Conservation (phyloP, 495 filamentous ascomycete genomes). For the Penicillium bialowiezense region DNA sequence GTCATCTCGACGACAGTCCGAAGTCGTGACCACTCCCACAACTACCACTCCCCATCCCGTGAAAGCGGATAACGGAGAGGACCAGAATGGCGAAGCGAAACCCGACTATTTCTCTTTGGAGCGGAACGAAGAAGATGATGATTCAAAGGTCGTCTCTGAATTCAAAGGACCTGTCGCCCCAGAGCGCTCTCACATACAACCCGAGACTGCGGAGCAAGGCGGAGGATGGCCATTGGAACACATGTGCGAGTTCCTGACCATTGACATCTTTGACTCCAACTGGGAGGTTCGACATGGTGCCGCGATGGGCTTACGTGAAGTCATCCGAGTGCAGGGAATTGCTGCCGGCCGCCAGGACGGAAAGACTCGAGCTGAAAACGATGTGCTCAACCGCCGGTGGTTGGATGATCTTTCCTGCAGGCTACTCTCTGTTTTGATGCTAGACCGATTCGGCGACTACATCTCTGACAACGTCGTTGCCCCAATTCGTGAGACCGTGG, state of each 20-base stretch:
- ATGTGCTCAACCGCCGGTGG: constrained; percentile 76
- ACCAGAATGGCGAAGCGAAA: constrained; percentile 45
- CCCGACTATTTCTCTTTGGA: constrained; percentile 87
- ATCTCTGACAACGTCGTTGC: constrained; percentile 96
- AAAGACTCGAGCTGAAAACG: constrained; percentile 70
- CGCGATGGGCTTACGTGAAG: constrained; percentile 90
- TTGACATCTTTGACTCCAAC: constrained; percentile 88
- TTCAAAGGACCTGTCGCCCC: constrained; percentile 77
- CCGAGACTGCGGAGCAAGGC: constrained; percentile 71
- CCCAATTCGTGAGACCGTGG: constrained; percentile 92
- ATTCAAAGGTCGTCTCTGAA: constrained; percentile 88
- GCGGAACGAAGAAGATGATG: constrained; percentile 72
- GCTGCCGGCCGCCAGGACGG: constrained; percentile 81
- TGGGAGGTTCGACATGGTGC: constrained; percentile 99
- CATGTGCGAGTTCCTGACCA: constrained; percentile 86
- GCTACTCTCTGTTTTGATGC: constrained; percentile 90
- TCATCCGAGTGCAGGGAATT: constrained; percentile 84
- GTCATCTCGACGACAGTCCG: constrained; percentile 66
- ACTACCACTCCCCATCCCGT: constrained; percentile 65
- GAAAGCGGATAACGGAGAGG: constrained; percentile 60
- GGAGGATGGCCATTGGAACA: constrained; percentile 84
- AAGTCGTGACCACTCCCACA: constrained; percentile 60
- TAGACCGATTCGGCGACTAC: constrained; percentile 96
- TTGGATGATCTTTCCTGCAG: constrained; percentile 91
- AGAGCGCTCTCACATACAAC: constrained; percentile 57